Conservation (phyloP, 441 rosid species). For the Gossypium lobatum region DNA sequence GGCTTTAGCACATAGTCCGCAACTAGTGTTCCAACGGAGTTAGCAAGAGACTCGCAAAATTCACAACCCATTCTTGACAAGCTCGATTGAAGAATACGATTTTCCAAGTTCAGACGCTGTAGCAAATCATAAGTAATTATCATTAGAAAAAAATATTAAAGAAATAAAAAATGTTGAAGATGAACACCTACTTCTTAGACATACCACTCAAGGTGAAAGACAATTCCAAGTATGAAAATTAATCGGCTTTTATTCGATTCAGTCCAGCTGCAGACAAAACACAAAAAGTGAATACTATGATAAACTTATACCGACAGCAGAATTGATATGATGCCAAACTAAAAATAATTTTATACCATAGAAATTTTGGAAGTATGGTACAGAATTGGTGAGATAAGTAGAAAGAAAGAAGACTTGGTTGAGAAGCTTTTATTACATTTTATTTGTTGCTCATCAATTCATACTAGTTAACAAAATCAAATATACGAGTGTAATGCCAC, state of each 20-base stretch:
- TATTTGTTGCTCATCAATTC: too few relatives aligned
- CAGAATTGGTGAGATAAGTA: not conserved
- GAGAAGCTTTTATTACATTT: too few relatives aligned
- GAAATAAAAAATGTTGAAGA: not conserved
- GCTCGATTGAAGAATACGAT: not conserved
- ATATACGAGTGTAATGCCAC: too few relatives aligned
- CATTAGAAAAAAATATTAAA: not conserved
- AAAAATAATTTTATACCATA: not conserved
- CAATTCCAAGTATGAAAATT: not conserved
- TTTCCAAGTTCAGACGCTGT: not conserved
- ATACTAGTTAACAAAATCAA: too few relatives aligned
- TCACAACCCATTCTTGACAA: not conserved
- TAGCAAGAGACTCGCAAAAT: not conserved
- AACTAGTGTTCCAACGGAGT: not conserved
- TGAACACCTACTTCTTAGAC: not conserved
- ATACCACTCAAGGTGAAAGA: not conserved
- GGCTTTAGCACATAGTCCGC: not conserved
- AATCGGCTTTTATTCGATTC: not conserved
- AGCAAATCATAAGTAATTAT: not conserved
- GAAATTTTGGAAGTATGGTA: not conserved
- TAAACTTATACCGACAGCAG: not conserved
- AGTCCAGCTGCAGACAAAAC: not conserved
- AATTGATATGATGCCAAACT: not conserved
- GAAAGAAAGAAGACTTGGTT: not conserved
- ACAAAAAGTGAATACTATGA: not conserved